Percentiles rank a stretch among this genome's conserved stretches.
Conservation (phyloP, 108 stramenopile genomes). For the Schizochytrium sp. region DNA sequence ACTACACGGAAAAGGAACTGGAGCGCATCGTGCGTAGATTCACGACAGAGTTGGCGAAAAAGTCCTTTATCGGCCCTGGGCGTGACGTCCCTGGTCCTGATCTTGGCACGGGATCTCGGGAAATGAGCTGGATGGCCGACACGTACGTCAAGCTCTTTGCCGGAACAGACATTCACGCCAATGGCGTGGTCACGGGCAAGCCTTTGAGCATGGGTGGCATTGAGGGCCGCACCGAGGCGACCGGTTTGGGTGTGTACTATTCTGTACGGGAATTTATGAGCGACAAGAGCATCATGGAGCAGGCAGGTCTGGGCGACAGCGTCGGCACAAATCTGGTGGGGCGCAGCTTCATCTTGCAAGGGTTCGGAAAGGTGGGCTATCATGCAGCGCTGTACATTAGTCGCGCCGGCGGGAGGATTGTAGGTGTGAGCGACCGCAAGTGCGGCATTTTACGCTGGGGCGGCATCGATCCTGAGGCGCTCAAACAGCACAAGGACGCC, state of each 20-base stretch:
- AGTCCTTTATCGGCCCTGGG: conserved; percentile 30
- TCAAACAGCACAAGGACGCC: background rate
- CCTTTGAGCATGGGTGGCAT: conserved; percentile 25
- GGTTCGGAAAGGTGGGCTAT: conserved; percentile 26
- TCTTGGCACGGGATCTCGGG: conserved; percentile 18
- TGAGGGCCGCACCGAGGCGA: conserved; percentile 19
- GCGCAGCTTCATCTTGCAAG: conserved; percentile 13
- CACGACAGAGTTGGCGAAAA: conserved; percentile 23
- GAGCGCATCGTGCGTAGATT: conserved; percentile 26
- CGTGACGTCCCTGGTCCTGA: conserved; percentile 25
- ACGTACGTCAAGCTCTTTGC: conserved; percentile 26
- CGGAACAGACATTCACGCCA: conserved; percentile 3
- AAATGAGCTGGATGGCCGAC: conserved; percentile 31
- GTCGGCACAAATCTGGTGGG: background rate
- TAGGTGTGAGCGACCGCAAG: conserved; percentile 21
- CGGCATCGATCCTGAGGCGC: conserved; percentile 15
- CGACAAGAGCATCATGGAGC: background rate
- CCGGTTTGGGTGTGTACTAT: conserved; percentile 28
- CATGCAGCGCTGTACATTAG: conserved; percentile 23
- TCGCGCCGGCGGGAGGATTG: background rate
- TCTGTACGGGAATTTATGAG: conserved; percentile 8
- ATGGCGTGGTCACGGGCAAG: conserved; percentile 26
- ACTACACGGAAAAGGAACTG: conserved; percentile 21
- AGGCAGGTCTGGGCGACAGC: background rate
- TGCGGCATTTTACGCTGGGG: conserved; percentile 8